Base-by-base conservation (phyloP, 2,329 filamentous ascomycete species). In the Colletotrichum orbiculare region DNA sequence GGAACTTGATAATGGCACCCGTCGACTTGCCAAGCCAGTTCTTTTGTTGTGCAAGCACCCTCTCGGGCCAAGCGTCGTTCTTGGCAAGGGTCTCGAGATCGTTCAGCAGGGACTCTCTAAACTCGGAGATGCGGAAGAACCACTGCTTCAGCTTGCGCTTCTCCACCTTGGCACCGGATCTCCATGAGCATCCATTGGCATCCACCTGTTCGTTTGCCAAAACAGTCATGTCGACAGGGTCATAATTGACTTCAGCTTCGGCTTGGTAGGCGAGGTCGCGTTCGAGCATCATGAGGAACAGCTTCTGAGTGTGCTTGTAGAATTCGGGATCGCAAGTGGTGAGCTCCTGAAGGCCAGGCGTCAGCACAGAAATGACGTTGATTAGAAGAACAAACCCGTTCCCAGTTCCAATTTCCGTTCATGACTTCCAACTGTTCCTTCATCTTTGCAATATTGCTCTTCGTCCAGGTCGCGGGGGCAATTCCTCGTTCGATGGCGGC, bases 171-270 rank as follows among this genome's bases (percentile, higher is more conserved):
- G 92, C 93, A 9, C 93, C 93, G 1, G 92, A 96, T 61, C 93
- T 87, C 94, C 94, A 97, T 2, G 93, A 97, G 71, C 83, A 87
- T 38, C 94, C 94, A 73, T 93, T 90, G 54, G 91, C 85, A 74
- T 96, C 92, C n/a, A 97, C 93, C 78, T 97, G 94, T 77, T 97
- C 94, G 74, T 97, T 97, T 10, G 94, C 94, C 64, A 97, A 82
- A 13, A 97, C 94, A 0, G 94, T 97, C 74, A 91, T 90, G 74
- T 97, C 94, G 35, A 97, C 85, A 1, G 94, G 94, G 70, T 97
- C 94, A 79, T 92, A 97, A 77, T 97, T 97, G 71, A 97, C 94
- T 67, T 94, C 79, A 17, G 93, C 92, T 71, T 96, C 90, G 39
- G 88, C 89, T 74, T 94, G 93, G 76, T 96, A 96, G 56, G 93